phyloP scores from a whole-genome alignment of 1,284 basidiomycete genomes.

The Pyrrhoderma lamaoense region DNA sequence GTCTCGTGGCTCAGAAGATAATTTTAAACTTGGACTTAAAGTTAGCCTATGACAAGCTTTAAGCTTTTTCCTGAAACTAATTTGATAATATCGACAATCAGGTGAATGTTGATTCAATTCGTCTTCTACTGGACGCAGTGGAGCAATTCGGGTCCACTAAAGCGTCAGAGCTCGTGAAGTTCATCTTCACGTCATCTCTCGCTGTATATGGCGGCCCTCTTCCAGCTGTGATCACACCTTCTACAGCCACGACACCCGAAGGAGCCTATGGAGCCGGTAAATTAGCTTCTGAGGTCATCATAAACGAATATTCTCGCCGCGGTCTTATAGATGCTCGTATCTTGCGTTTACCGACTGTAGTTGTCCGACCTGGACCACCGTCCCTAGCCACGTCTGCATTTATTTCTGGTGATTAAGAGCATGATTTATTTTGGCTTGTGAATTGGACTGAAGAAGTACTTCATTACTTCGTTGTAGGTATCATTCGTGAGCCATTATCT shows the following conservation, averaged over 20 bases:
- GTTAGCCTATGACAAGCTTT: constrained; percentile 20
- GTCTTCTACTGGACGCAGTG: constrained; percentile 42
- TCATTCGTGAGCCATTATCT: constrained; percentile 57
- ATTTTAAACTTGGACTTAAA: constrained; percentile 53
- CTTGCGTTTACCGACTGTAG: constrained; percentile 55
- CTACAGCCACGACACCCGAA: constrained; percentile 50
- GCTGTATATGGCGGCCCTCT: constrained; percentile 60
- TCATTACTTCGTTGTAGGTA: constrained; percentile 34
- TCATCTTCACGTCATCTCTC: constrained; percentile 55
- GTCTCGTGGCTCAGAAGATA: constrained; percentile 60
- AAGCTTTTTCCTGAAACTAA: constrained; percentile 5
- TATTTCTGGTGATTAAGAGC: constrained; percentile 31
- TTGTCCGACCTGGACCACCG: constrained; percentile 50
- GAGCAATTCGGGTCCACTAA: constrained; percentile 31
- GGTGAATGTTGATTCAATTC: constrained; percentile 59
- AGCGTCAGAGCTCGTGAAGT: constrained; percentile 33
- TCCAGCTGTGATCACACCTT: constrained; percentile 41
- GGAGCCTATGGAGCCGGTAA: constrained; percentile 55
- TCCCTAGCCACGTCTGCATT: constrained; percentile 53
- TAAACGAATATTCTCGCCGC: constrained; percentile 59
- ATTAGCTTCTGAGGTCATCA: constrained; percentile 50
- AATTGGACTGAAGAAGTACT: neutral
- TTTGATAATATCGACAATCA: constrained; percentile 20
- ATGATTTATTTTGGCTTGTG: neutral
- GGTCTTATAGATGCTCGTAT: constrained; percentile 57